Evolutionary conservation across 805 yeast genomes (phyloP), one percentile per base, ranked within the genome.

Genomic region (Starmerella bombicola): DNA sequence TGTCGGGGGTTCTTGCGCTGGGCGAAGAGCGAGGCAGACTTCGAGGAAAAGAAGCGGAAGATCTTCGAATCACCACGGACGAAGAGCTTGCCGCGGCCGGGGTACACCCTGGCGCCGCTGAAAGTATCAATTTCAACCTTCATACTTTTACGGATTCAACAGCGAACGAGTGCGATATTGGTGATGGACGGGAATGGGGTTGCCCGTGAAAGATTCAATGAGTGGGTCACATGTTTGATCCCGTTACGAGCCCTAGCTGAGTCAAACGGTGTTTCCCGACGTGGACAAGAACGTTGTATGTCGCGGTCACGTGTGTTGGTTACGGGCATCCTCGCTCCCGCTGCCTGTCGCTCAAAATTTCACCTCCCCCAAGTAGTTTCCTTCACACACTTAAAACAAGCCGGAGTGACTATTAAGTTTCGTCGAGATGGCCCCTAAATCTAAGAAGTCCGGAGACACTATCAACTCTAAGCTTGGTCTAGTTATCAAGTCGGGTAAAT

Each of bases 1-100:
- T 95, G 82, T 80, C 99, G 86, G 74, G 99, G 99, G 86, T 91
- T 91, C 93, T 91, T 91, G 80, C 96, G 85, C 78, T 91, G 99
- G 66, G 79, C 78, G 91, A 91, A 91, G 65, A 91, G 80, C 67
- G 97, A 85, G 63, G 94, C 88, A 66, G 93, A 77, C 74, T 91
- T 91, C 60, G 96, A 81, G 69, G 82, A 78, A 70, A 81, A 93
- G 91, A 91, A 91, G 79, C 99, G 86, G 94, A 91, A 91, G 65
- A 86, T 71, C 79, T 91, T 91, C 66, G 97, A 86, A 84, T 91
- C 99, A 64, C 97, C 97, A 74, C 99, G 85, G 71, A 91, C 85
- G 67, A 83, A 91, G 69, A 91, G 79, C 68, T 93, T 84, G 73
- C 98, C 97, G 55, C 96, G 84, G 74, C 98, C 99, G 76, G 98